Percentiles rank a stretch among this genome's conserved stretches.
These are phyloP conservation scores for Cyclanthera cordifolia DNA, from an alignment of 306 rosid genomes.

Conservation along the genomic window DNA sequence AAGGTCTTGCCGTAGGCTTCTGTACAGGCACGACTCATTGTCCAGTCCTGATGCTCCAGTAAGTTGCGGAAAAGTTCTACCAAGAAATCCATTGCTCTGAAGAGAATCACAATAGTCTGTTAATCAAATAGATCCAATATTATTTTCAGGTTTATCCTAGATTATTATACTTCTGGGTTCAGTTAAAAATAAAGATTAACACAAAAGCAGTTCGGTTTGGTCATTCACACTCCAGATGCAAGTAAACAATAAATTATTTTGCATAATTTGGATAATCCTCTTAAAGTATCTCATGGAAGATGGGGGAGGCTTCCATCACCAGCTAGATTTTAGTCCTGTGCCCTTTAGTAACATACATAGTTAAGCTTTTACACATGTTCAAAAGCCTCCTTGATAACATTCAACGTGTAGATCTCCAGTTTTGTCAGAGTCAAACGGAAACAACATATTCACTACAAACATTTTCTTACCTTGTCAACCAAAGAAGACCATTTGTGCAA, in stretches of 20 bases:
- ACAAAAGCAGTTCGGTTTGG: not conserved
- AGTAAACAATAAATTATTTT: not conserved
- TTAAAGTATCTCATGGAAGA: not conserved
- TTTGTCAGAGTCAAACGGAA: not conserved
- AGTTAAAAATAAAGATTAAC: not conserved
- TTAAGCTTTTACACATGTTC: not conserved
- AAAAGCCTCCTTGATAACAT: not conserved
- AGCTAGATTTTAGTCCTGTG: not conserved
- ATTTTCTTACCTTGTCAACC: conserved; percentile 76
- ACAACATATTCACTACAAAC: not conserved
- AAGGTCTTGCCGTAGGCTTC: conserved; percentile 82
- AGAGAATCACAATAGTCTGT: conserved; percentile 6
- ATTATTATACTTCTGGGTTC: not conserved
- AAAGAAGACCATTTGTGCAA: conserved; percentile 95
- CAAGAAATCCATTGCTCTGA: conserved; percentile 98
- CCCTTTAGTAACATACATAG: not conserved
- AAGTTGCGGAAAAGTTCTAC: conserved; percentile 73
- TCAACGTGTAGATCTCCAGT: not conserved
- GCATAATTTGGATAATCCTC: conserved; percentile 2
- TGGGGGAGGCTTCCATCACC: not conserved
- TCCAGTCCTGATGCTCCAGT: conserved; percentile 69
- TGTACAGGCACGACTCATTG: conserved; percentile 85
- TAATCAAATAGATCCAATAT: not conserved
- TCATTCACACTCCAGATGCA: conserved; percentile 1
- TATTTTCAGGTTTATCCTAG: not conserved